Evolutionary conservation across 257 asterid genomes (phyloP).

Genomic region (Solanum arcanum): DNA sequence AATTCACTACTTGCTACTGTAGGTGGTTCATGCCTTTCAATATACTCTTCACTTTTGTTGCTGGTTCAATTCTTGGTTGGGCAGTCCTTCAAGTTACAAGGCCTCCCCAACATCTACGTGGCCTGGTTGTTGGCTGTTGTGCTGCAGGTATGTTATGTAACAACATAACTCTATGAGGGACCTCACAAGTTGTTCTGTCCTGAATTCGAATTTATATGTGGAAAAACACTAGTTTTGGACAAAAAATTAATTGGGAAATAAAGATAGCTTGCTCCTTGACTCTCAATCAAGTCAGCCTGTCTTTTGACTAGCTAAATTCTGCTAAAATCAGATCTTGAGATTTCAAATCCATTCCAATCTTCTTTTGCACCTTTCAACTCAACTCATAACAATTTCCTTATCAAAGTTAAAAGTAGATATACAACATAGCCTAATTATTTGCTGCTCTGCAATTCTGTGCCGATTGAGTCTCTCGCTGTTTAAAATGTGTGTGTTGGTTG

Average conservation of each 20-base stretch:
- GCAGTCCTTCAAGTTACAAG: conserved; percentile 49
- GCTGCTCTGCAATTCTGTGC: background rate
- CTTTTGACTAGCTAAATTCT: background rate
- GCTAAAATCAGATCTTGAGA: background rate
- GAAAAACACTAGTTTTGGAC: background rate
- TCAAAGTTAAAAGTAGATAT: background rate
- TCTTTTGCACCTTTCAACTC: background rate
- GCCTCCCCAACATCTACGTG: conserved; percentile 65
- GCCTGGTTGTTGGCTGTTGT: conserved; percentile 75
- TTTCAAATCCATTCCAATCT: background rate
- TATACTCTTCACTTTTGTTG: conserved; percentile 59
- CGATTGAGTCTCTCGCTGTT: background rate
- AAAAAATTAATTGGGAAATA: background rate
- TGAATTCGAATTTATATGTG: background rate
- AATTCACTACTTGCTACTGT: conserved; percentile 9
- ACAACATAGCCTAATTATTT: background rate
- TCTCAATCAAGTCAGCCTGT: too few species aligned
- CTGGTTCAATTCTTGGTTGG: conserved; percentile 83
- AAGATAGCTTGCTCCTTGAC: background rate
- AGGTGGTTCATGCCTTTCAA: conserved; percentile 98
- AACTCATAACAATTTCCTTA: background rate
- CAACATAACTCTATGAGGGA: background rate
- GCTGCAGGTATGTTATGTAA: conserved; percentile 53
- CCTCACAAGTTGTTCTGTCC: background rate
- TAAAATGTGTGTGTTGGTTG: background rate